Evolutionary conservation across 805 yeast species (phyloP), one percentile per base, ranked within the genome.

Genomic region (Metschnikowia cerradonensis): DNA sequence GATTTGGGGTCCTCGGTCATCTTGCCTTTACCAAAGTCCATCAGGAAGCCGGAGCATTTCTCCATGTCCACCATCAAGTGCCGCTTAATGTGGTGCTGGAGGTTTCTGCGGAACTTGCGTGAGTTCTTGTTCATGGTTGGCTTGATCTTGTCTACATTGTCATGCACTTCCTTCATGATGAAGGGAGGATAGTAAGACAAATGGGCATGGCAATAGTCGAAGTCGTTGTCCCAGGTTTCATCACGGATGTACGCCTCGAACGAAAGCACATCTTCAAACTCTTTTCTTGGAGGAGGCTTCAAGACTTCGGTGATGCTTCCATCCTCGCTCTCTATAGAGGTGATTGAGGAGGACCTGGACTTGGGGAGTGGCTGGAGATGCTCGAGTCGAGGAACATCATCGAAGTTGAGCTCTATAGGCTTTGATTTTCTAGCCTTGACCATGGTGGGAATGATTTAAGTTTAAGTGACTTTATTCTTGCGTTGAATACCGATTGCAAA

Each of bases 191-290:
- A 75, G 67, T 86, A 86, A 46, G 73, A 74, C 53, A 86, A 71
- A 54, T 80, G 83, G 35, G 88, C 87, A 62, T 84, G 86, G 57
- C 83, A 70, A 59, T 82, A 78, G 62, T 82, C 88, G 58, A 79
- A 83, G 52, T 86, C 91, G 54, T 85, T 83, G 65, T 86, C 91
- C 78, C 88, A 84, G 3, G 86, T 80, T 62, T 85, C 91, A 63
- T 83, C 88, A 61, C 82, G 77, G 52, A 86, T 71, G 65, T 73
- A 86, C 23, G 76, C 73, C 62, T 83, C 89, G 61, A 86, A 86
- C 15, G 80, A 75, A 17, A 72, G 73, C 53, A 86, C 67, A 47
- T 80, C 84, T 43, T 86, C 91, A 67, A 86, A 86, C 42, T 73
- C 76, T 42, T 70, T 66, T 48, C 66, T 53, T 50, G 76, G 73